Base-by-base conservation (phyloP, 2,329 filamentous ascomycete species). In the Didymosphaeria variabile region DNA sequence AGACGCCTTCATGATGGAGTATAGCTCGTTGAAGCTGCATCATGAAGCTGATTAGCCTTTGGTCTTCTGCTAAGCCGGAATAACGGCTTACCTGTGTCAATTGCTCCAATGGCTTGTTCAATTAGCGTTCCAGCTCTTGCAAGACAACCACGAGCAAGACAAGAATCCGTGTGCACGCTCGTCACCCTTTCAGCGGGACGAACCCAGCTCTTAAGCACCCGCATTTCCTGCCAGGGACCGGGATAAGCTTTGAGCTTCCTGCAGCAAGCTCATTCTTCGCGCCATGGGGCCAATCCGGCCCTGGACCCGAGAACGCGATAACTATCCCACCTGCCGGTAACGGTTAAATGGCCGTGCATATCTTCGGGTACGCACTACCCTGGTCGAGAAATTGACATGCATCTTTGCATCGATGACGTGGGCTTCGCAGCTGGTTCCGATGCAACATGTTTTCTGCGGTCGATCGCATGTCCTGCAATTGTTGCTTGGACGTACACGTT, bases 301-400 rank as follows among this genome's bases (percentile, higher is more conserved):
- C 15, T 42, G 36, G 19, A n/a, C 52, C 26, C 38, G 52, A 26
- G 29, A 21, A 23, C 19, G 29, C 53, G 53, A 55, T 55, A 46
- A 46, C 29, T 29, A 46, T 17, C 42, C 46, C 55, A 57, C 55
- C 55, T 57, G 44, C 55, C 55, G 7, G 36, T 21, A 40, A 31
- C 45, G 55, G 55, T 45, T 57, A 57, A 50, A 57, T 31, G 31
- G n/a, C 13, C 1, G 31, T 40, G 29, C n/a, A 45, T 31, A 32
- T 45, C 31, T 21, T 23, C 55, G 29, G 23, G 36, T 34, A 36
- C 26, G 55, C 34, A 17, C 31, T 15, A 38, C 45, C 26, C 32
- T 21, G 34, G 29, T 40, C 45, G 46, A 44, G 21, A 9, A 31
- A 51, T 40, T 31, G 55, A 31, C 15, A n/a, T 51, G 36, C 21